Percentiles rank a stretch among this genome's conserved stretches.
Conservation (phyloP, 345 rosid genomes). For the Rhizophora mangle region DNA sequence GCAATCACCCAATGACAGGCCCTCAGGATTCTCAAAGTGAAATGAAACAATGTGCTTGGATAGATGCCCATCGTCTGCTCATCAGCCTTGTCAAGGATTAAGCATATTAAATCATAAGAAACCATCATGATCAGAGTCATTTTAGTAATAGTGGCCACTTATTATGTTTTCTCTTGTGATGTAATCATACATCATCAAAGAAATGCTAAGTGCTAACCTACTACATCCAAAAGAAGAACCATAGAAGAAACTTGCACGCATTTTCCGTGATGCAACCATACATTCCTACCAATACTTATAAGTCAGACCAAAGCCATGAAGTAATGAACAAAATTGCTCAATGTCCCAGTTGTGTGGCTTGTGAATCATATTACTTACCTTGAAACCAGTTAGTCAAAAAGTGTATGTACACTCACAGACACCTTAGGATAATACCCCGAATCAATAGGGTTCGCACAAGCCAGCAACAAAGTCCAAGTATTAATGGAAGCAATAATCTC, state of each 20-base stretch:
- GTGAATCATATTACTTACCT: slow-evolving; percentile 38
- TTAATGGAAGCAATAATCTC: slow-evolving; percentile 97
- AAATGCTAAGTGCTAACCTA: too few species aligned
- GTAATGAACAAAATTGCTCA: too few species aligned
- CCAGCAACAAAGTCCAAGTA: slow-evolving; percentile 89
- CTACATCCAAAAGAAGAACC: too few species aligned
- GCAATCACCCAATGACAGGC: not conserved
- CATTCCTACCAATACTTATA: too few species aligned
- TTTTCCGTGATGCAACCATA: too few species aligned
- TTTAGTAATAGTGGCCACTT: not conserved
- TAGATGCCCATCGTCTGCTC: slow-evolving; percentile 88
- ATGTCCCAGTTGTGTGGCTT: too few species aligned
- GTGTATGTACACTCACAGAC: slow-evolving; percentile 84
- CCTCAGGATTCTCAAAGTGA: slow-evolving; percentile 74
- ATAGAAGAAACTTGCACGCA: too few species aligned
- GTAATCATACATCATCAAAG: too few species aligned
- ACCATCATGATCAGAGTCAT: slow-evolving; percentile 10
- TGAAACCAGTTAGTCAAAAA: slow-evolving; percentile 89
- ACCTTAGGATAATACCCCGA: slow-evolving; percentile 83
- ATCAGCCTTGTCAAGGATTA: slow-evolving; percentile 93
- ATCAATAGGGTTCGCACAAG: slow-evolving; percentile 88
- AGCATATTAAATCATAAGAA: slow-evolving; percentile 81
- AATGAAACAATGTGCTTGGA: slow-evolving; percentile 88
- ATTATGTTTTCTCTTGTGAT: too few species aligned
- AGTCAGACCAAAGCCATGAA: too few species aligned